Evolutionary conservation across 164 flowering plant species (phyloP), one percentile per base, ranked within the genome.

Genomic region (Cinnamomum micranthum): DNA sequence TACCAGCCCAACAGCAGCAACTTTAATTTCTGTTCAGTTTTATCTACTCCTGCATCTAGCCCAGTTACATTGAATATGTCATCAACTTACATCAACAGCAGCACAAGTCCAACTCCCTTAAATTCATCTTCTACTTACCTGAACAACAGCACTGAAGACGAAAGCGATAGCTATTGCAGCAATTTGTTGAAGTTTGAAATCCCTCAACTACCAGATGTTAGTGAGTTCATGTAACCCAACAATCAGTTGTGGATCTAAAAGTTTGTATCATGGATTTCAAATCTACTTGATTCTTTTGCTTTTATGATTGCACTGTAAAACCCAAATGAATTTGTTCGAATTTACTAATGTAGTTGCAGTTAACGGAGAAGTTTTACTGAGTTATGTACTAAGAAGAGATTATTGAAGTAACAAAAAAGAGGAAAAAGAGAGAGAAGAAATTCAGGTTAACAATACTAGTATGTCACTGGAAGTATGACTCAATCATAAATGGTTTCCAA

Each of bases 21-120:
- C 69, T 75, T 82, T 28, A 70, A 74, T 72, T 81, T 81, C n/a
- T 47, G 75, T 27, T 84, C 93, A 2, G 84, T 84, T 77, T 63
- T 86, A 24, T 85, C 97, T 0, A 84, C 91, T 20, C 89, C 89
- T 47, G 80, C 91, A 0, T 86, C 94, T 5, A 87, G 90, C 77
- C 82, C 91, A 7, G 77, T 90, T 2, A 87, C 86, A 0, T 75
- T 88, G 81, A 82, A 85, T 76, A 87, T 90, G 19, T 81, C 85
- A 24, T 84, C 91, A 24, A 82, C 84, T 2, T 47, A 81, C 25
- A 65, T 79, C 68, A 80, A 74, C 73, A 65, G 75, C 62, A 73
- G 76, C 23, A 47, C 93, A 6, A 85, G 90, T 77, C 81, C 90
- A 3, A 79, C 91, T 4, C 90, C 87, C 0, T 76, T 88, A 84